phyloP scores from a whole-genome alignment of 2,329 filamentous ascomycete genomes.

The Exserohilum rostratum region DNA sequence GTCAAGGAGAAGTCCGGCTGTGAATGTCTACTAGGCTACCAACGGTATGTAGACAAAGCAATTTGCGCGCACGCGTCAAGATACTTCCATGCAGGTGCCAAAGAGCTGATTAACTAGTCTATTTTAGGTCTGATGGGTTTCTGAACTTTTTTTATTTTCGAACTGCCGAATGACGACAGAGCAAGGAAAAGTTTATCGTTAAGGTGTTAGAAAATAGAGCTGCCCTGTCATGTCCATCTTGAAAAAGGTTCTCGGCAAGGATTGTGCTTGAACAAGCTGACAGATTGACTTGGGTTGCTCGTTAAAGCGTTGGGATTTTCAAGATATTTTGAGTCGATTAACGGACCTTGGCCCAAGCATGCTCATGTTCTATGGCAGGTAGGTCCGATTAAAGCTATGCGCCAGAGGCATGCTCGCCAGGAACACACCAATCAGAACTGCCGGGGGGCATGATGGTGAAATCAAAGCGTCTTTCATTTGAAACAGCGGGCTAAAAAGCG shows the following conservation, averaged over 20 bases:
- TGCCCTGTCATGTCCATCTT: background rate
- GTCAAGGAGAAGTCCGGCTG: no score
- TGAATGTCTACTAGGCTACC: no score
- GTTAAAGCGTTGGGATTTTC: background rate
- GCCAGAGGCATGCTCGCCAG: background rate
- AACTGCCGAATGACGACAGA: no score
- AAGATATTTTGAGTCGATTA: background rate
- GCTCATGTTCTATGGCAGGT: background rate
- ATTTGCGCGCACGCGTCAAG: no score
- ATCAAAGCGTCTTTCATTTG: slow-evolving; percentile 4
- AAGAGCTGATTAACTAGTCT: no score
- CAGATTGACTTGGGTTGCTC: background rate
- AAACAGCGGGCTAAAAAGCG: slow-evolving; percentile 12
- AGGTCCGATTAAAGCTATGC: background rate
- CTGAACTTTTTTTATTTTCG: no score
- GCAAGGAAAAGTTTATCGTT: no score
- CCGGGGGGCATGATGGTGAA: background rate
- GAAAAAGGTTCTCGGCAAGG: background rate
- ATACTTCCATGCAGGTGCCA: no score
- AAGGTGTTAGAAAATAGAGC: no score
- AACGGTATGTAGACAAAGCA: no score
- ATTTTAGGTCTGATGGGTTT: no score
- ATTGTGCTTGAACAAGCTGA: background rate
- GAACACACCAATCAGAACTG: slow-evolving; percentile 3
- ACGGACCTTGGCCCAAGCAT: background rate